phyloP scores from a whole-genome alignment of 305 asterid species.

The Solanum hybrid region DNA sequence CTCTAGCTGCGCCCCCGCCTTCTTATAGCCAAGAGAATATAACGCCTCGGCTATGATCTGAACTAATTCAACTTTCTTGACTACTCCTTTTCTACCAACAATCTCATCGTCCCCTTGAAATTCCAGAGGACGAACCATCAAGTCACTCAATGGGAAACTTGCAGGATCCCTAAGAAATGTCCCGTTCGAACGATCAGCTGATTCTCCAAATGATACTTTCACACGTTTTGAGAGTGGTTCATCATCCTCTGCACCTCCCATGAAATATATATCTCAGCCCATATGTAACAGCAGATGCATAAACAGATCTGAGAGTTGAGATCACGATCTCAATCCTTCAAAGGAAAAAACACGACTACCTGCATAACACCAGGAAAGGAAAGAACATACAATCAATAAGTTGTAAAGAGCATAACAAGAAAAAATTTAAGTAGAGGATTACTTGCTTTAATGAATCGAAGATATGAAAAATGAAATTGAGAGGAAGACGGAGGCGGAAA shows the following conservation, averaged over 20 bases:
- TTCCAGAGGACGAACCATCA: constrained; percentile 54
- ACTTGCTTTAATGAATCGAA: not conserved
- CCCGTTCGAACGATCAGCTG: constrained; percentile 7
- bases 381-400: constrained; percentile 4
- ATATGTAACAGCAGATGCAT: constrained; percentile 2
- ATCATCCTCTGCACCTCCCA: constrained; percentile 29
- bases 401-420: not conserved
- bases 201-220: constrained; percentile 8
- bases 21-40: constrained; percentile 28
- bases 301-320: not conserved
- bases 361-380: not conserved
- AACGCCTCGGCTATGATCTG: constrained; percentile 26
- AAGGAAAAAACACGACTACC: not conserved
- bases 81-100: constrained; percentile 27
- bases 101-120: constrained; percentile 21
- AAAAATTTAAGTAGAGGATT: not conserved
- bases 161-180: constrained; percentile 13
- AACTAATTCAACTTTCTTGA: constrained; percentile 30
- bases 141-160: constrained; percentile 24
- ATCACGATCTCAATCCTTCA: not conserved
- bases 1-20: constrained; percentile 23
- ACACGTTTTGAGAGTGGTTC: constrained; percentile 28
- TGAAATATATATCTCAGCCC: constrained; percentile 32
- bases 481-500: not conserved
- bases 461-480: not conserved